These are phyloP conservation scores for Acer yangbiense DNA, from an alignment of 345 rosid genomes.

Conservation along the genomic window DNA sequence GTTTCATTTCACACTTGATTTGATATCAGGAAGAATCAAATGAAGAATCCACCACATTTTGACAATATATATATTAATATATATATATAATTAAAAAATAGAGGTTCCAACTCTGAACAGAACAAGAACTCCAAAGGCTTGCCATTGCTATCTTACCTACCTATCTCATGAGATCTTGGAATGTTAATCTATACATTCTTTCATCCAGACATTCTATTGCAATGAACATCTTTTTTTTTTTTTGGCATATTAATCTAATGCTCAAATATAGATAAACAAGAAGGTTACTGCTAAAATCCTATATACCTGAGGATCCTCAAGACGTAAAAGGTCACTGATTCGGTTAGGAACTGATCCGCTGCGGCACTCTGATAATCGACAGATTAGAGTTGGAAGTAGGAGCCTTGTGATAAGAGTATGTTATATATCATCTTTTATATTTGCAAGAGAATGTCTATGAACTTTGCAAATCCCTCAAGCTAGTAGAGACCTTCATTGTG, in stretches of 20 bases:
- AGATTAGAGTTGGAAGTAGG: conserved; percentile 1
- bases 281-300: conserved; percentile 11
- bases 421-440: neutral
- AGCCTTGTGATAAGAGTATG: neutral
- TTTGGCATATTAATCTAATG: neutral
- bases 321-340: conserved; percentile 16
- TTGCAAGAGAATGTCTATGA: neutral
- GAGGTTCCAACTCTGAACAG: conserved; percentile 20
- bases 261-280: conserved; percentile 18
- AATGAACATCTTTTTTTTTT: neutral
- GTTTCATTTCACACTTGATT: neutral
- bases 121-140: conserved; percentile 21
- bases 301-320: neutral
- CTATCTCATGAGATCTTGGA: conserved; percentile 23
- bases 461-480: conserved; percentile 10
- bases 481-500: neutral
- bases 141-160: neutral
- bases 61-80: neutral
- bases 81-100: conserved; percentile 14
- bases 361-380: conserved; percentile 4
- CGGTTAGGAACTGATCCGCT: conserved; percentile 10
- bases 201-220: neutral
- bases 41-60: neutral
- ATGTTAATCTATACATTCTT: conserved; percentile 47
- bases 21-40: neutral